phyloP scores from a whole-genome alignment of 1,284 basidiomycete genomes.

The Pulveroboletus sp. region DNA sequence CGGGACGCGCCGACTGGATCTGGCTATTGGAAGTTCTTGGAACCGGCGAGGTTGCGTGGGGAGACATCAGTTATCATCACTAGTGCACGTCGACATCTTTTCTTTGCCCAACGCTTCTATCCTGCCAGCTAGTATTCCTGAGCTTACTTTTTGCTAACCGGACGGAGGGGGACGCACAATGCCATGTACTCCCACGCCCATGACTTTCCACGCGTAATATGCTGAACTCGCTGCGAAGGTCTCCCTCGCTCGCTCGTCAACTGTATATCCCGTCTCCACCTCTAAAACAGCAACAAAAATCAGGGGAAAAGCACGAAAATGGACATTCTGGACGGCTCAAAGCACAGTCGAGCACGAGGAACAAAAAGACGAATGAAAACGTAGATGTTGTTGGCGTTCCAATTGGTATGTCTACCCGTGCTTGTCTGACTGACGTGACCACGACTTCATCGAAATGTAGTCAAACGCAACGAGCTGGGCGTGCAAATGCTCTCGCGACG shows the following conservation, averaged over 20 bases:
- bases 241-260: constrained; percentile 16
- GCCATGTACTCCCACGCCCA: constrained; percentile 11
- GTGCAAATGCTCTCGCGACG: constrained; percentile 87
- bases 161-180: too few species aligned
- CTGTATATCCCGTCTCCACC: constrained; percentile 15
- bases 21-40: too few species aligned
- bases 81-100: not conserved
- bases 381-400: constrained; percentile 1
- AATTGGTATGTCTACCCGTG: not conserved
- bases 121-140: not conserved
- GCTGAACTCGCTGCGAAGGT: constrained; percentile 21
- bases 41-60: too few species aligned
- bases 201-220: constrained; percentile 13
- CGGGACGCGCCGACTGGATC: too few species aligned
- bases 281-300: constrained; percentile 16
- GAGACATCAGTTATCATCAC: too few species aligned
- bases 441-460: constrained; percentile 31
- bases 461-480: constrained; percentile 83
- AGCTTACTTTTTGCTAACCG: not conserved
- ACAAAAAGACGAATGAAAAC: not conserved
- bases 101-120: not conserved
- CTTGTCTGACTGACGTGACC: not conserved
- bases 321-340: not conserved
- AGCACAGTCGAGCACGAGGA: not conserved
- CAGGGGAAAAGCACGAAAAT: not conserved